These are phyloP conservation scores for Phytophthora nicotianae DNA, from an alignment of 352 stramenopile species.

Conservation along the genomic window DNA sequence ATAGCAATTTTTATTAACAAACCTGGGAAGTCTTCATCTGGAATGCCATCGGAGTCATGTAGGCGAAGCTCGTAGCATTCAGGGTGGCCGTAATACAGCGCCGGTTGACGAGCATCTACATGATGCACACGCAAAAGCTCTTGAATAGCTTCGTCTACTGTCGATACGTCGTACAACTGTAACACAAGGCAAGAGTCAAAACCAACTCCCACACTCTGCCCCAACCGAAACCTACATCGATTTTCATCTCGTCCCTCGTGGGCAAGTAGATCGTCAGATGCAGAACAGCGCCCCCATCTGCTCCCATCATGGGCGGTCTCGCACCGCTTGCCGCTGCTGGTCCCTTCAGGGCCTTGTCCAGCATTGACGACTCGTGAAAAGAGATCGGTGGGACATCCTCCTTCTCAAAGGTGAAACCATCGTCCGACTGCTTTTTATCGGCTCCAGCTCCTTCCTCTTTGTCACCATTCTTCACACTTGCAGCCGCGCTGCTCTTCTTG, in stretches of 20 bases:
- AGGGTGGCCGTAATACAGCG: conserved; percentile 84
- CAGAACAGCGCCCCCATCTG: conserved; percentile 69
- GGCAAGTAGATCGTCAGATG: conserved; percentile 88
- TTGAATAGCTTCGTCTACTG: conserved; percentile 88
- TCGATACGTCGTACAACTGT: conserved; percentile 87
- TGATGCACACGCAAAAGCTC: conserved; percentile 80
- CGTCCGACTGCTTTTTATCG: conserved; percentile 33
- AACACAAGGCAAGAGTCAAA: conserved; percentile 7
- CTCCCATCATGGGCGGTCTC: conserved; percentile 62
- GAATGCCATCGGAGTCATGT: conserved; percentile 83
- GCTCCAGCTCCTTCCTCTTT: conserved; percentile 9
- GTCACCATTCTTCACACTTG: conserved; percentile 26
- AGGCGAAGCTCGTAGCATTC: conserved; percentile 89
- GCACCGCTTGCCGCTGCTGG: conserved; percentile 47
- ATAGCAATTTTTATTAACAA: not conserved
- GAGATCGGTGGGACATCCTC: conserved; percentile 70
- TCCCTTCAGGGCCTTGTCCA: conserved; percentile 82
- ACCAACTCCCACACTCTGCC: not conserved
- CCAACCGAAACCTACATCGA: conserved; percentile 58
- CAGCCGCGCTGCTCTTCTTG: conserved; percentile 27
- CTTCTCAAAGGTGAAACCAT: conserved; percentile 73
- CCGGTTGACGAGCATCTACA: conserved; percentile 59
- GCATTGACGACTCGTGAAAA: conserved; percentile 68
- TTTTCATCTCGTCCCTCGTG: conserved; percentile 86
- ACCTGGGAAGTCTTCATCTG: conserved; percentile 89